Evolutionary conservation across 805 yeast species (phyloP).

Genomic region (Clavispora carvajalis): DNA sequence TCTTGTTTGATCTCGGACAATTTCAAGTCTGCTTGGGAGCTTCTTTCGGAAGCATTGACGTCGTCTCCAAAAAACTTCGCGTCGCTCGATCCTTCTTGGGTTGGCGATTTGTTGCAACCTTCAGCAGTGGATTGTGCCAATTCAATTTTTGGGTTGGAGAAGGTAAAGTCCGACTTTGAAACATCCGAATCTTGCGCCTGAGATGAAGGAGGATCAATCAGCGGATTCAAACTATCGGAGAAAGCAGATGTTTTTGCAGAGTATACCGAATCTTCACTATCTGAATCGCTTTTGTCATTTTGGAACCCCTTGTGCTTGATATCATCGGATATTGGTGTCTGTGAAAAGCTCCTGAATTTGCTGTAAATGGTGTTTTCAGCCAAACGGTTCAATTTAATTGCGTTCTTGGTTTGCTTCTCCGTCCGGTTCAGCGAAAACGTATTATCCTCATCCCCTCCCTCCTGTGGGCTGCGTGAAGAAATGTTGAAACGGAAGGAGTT

Average conservation of each 20-base stretch:
- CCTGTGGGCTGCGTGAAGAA: no score
- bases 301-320: neutral
- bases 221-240: constrained; percentile 1
- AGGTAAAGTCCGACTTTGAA: neutral
- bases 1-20: neutral
- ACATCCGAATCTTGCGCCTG: neutral
- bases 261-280: constrained; percentile 4
- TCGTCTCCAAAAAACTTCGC: no score
- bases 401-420: neutral
- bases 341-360: constrained; percentile 22
- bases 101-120: no score
- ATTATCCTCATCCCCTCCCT: neutral
- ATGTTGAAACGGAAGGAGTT: no score
- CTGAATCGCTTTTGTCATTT: constrained; percentile 1
- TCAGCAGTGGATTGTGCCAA: no score
- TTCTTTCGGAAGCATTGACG: no score
- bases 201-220: constrained; percentile 1
- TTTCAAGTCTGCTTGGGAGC: neutral
- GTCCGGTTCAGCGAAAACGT: no score
- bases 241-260: constrained; percentile 1
- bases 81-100: no score
- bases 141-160: neutral
- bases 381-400: constrained; percentile 16
- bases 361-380: constrained; percentile 34
- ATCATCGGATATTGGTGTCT: neutral